These are phyloP conservation scores for Aspergillus sp. DNA, from an alignment of 2,329 filamentous ascomycete genomes.

Conservation along the genomic window DNA sequence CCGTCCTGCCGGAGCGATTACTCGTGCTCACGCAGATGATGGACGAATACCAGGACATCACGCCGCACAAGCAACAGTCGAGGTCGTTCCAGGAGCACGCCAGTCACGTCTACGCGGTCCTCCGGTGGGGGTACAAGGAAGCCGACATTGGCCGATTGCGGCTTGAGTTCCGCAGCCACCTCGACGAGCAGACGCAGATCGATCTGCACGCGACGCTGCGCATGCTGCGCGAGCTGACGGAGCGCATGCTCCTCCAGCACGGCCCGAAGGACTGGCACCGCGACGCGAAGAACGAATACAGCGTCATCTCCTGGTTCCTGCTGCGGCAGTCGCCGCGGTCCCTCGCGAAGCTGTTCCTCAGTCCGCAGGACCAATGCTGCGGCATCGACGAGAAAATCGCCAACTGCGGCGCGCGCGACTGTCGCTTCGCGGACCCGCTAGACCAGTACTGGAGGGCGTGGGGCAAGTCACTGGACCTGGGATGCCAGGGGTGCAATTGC, in stretches of 20 bases:
- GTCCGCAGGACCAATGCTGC: constrained; percentile 25
- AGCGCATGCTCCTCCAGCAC: constrained; percentile 28
- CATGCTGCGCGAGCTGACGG: constrained; percentile 28
- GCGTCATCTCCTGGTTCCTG: constrained; percentile 28
- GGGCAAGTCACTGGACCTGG: constrained; percentile 21
- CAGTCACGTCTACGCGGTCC: constrained; percentile 21
- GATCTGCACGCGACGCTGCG: constrained; percentile 27
- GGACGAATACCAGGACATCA: constrained; percentile 20
- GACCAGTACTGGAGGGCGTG: constrained; percentile 28
- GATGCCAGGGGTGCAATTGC: constrained; percentile 24
- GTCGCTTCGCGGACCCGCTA: constrained; percentile 23
- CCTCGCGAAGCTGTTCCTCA: constrained; percentile 24
- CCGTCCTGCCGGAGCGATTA: constrained; percentile 15
- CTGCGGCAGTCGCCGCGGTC: constrained; percentile 23
- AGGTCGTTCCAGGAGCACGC: constrained; percentile 19
- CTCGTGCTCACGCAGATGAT: constrained; percentile 15
- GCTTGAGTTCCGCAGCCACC: constrained; percentile 20
- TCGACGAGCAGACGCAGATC: constrained; percentile 22
- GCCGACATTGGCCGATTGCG: constrained; percentile 24
- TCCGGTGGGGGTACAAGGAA: constrained; percentile 22
- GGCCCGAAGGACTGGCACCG: constrained; percentile 26
- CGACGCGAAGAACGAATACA: constrained; percentile 24
- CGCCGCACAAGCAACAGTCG: constrained; percentile 9
- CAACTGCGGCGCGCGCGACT: constrained; percentile 12
- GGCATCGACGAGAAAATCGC: constrained; percentile 18